These are phyloP conservation scores for Trichoderma parareesei DNA, from an alignment of 495 filamentous ascomycete species.

Conservation along the genomic window DNA sequence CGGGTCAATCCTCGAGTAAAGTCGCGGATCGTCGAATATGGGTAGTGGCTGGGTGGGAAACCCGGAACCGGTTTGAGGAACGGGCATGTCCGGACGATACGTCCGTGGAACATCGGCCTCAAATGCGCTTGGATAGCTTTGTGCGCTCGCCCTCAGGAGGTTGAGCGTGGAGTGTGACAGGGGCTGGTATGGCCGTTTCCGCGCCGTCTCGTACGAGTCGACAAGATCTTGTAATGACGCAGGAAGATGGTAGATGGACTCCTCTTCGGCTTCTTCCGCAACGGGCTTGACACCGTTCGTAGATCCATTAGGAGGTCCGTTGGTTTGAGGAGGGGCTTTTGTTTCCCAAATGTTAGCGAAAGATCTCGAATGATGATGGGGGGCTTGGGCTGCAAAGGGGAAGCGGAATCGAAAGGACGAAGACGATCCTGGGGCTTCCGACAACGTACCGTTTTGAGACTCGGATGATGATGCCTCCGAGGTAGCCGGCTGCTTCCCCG, in stretches of 20 bases:
- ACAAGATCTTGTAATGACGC: constrained; percentile 81
- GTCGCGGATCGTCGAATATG: constrained; percentile 80
- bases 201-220: constrained; percentile 80
- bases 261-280: constrained; percentile 49
- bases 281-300: constrained; percentile 41
- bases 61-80: constrained; percentile 63
- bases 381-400: neutral
- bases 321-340: constrained; percentile 35
- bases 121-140: constrained; percentile 57
- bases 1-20: constrained; percentile 85
- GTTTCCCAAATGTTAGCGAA: constrained; percentile 16
- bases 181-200: constrained; percentile 50
- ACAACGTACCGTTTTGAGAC: constrained; percentile 30
- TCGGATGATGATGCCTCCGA: constrained; percentile 26
- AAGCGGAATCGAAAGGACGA: neutral
- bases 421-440: neutral
- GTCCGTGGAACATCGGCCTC: constrained; percentile 76
- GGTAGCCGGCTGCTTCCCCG: constrained; percentile 33
- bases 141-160: constrained; percentile 63
- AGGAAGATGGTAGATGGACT: constrained; percentile 93
- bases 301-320: constrained; percentile 47
- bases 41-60: constrained; percentile 87
- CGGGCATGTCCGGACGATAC: constrained; percentile 70
- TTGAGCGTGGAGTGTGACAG: constrained; percentile 57
- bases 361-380: neutral